phyloP scores from a whole-genome alignment of 2,329 filamentous ascomycete genomes.

The Geosmithia putterillii region DNA sequence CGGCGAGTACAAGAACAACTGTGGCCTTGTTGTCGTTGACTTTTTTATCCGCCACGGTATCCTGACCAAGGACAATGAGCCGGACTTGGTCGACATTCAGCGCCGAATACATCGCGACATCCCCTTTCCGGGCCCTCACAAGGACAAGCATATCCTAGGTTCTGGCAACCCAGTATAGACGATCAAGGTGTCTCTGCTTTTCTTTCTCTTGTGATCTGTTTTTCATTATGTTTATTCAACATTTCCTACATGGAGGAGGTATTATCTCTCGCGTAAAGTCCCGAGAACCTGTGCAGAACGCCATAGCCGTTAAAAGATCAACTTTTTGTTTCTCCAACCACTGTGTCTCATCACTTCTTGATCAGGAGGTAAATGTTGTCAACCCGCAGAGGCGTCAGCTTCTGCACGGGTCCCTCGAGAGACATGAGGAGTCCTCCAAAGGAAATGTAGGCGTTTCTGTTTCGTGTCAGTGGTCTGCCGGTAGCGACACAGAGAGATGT shows the following conservation, averaged over 20 bases:
- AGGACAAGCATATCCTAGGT: slow-evolving; percentile 1
- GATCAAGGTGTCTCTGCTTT: background rate
- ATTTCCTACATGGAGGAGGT: too few species aligned
- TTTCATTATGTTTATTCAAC: too few species aligned
- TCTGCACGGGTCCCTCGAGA: slow-evolving; percentile 89
- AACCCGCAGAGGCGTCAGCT: slow-evolving; percentile 80
- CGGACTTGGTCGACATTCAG: slow-evolving; percentile 63
- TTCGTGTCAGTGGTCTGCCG: background rate
- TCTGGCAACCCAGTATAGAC: background rate
- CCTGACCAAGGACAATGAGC: slow-evolving; percentile 67
- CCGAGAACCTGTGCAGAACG: background rate
- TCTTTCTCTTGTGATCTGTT: slow-evolving; percentile 2
- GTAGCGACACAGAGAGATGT: background rate
- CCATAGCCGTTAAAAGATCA: background rate
- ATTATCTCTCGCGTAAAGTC: too few species aligned
- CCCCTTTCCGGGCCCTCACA: slow-evolving; percentile 63
- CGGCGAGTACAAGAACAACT: slow-evolving; percentile 88
- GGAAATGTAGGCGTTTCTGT: slow-evolving; percentile 83
- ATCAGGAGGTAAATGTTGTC: slow-evolving; percentile 88
- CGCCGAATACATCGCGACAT: slow-evolving; percentile 64
- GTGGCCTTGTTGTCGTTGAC: slow-evolving; percentile 70
- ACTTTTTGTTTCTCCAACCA: background rate
- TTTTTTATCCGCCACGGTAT: slow-evolving; percentile 84
- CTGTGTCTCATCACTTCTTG: slow-evolving; percentile 62
- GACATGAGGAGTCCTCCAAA: slow-evolving; percentile 88